Conservation (phyloP, 495 filamentous ascomycete genomes). For the Zalerion maritima region DNA sequence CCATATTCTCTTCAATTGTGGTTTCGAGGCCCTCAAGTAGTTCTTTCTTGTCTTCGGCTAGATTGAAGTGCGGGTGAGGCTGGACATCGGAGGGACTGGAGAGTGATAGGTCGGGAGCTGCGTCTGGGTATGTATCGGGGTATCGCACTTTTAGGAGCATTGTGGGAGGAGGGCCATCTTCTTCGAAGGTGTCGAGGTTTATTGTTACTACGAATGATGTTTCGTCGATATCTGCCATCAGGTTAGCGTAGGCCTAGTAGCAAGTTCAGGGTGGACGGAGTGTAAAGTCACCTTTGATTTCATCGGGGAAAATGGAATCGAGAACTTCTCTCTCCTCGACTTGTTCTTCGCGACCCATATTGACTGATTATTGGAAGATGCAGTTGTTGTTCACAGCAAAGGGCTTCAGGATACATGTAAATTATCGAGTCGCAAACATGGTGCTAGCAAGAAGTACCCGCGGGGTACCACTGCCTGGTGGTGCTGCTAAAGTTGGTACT, state of each 20-base stretch:
- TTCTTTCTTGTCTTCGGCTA: constrained; percentile 47
- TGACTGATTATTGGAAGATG: constrained; percentile 12
- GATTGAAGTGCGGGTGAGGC: constrained; percentile 42
- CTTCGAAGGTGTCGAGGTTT: constrained; percentile 54
- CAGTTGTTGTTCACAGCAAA: too few relatives aligned
- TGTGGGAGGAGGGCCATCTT: constrained; percentile 40
- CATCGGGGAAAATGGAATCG: constrained; percentile 94
- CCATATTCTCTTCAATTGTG: constrained; percentile 75
- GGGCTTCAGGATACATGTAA: too few relatives aligned
- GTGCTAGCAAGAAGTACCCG: constrained; percentile 1
- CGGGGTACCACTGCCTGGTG: constrained; percentile 1
- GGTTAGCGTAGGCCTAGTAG: constrained; percentile 1
- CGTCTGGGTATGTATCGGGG: constrained; percentile 76
- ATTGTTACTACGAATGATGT: constrained; percentile 75
- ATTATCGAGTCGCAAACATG: too few relatives aligned
- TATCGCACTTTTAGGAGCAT: constrained; percentile 73
- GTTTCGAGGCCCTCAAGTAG: constrained; percentile 54
- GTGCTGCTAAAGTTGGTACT: too few relatives aligned
- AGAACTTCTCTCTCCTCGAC: constrained; percentile 92
- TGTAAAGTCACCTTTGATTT: constrained; percentile 61
- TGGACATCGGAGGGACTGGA: constrained; percentile 52
- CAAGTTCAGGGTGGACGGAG: background rate
- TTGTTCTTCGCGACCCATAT: constrained; percentile 90
- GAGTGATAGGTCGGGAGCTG: constrained; percentile 65
- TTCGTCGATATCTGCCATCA: constrained; percentile 71